Evolutionary conservation across 306 rosid genomes (phyloP), one percentile per base, ranked within the genome.

Genomic region (Medicago ruthenica): DNA sequence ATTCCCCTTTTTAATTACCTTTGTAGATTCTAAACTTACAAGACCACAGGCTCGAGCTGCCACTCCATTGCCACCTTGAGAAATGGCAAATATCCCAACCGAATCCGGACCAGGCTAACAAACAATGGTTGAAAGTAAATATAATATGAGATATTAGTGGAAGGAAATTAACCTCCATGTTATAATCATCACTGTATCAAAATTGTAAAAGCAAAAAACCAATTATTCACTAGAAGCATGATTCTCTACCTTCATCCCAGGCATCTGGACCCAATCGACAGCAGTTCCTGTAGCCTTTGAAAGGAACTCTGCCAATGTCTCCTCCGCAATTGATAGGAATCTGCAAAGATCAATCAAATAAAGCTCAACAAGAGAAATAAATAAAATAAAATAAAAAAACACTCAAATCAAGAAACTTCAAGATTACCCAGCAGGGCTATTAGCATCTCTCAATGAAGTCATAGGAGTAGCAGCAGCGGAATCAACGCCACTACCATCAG

Each of bases 221-320:
- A 22, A 55, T 58, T 9, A 39, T 41, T 24, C 70, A 63, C 54
- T 4, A 51, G 9, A 73, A 40, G 36, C 60, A 77, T 10, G 17
- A 60, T 57, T 18, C 44, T 42, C 48, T 37, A 58, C 99, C 99
- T 96, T 96, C 99, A 96, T 96, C 98, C 99, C 99, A 87, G 99
- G 97, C 97, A 96, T 89, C 97, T 96, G 99, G 97, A 96, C 97
- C 99, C 99, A 96, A 87, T 96, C 98, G 74, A 96, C 97, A 96
- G 99, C 99, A 90, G 97, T 96, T 90, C 99, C 99, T 24, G 98
- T 96, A 86, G 99, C 99, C 97, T 96, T 96, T 37, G 99, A 96
- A 84, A 96, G 97, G 96, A 96, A 96, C 97, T 90, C 99, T 83
- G 99, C 87, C 93, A 96, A 88, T 80, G 96, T 89, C 85, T 92